Conservation (phyloP, 495 filamentous ascomycete species). For the Aspergillus wentii region DNA sequence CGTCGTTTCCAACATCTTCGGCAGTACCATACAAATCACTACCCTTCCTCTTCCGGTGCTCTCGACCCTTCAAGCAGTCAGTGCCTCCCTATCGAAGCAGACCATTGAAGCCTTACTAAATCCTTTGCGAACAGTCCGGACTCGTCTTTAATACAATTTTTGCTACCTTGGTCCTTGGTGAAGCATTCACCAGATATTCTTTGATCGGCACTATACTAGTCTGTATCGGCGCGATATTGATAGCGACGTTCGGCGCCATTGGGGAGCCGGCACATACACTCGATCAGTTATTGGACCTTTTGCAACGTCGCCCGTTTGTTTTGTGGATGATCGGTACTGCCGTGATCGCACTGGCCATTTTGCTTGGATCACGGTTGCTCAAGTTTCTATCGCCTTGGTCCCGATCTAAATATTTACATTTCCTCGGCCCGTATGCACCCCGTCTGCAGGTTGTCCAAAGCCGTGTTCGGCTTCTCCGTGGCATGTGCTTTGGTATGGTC, state of each 20-base stretch:
- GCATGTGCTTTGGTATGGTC: constrained; percentile 82
- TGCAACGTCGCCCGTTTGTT: constrained; percentile 73
- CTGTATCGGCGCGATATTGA: constrained; percentile 77
- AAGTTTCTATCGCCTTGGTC: constrained; percentile 45
- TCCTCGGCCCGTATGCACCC: constrained; percentile 39
- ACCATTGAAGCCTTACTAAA: constrained; percentile 7
- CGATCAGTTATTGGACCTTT: constrained; percentile 70
- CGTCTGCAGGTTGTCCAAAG: constrained; percentile 22
- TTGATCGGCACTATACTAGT: constrained; percentile 85
- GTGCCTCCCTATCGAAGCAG: constrained; percentile 11
- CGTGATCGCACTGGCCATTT: constrained; percentile 63
- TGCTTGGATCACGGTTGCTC: constrained; percentile 52
- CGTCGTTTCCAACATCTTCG: constrained; percentile 86
- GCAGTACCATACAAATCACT: constrained; percentile 96
- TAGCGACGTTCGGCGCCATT: constrained; percentile 91
- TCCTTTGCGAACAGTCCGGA: constrained; percentile 52
- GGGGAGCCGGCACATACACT: constrained; percentile 91
- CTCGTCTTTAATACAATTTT: constrained; percentile 98
- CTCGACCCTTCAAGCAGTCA: constrained; percentile 85
- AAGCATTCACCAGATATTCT: constrained; percentile 91
- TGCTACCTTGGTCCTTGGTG: constrained; percentile 85
- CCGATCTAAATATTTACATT: constrained; percentile 24
- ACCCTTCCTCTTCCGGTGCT: constrained; percentile 92
- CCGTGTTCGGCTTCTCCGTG: constrained; percentile 74
- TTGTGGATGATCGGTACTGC: constrained; percentile 82